phyloP scores from a whole-genome alignment of 2,329 filamentous ascomycete genomes.

The Trichoderma brevicompactum region DNA sequence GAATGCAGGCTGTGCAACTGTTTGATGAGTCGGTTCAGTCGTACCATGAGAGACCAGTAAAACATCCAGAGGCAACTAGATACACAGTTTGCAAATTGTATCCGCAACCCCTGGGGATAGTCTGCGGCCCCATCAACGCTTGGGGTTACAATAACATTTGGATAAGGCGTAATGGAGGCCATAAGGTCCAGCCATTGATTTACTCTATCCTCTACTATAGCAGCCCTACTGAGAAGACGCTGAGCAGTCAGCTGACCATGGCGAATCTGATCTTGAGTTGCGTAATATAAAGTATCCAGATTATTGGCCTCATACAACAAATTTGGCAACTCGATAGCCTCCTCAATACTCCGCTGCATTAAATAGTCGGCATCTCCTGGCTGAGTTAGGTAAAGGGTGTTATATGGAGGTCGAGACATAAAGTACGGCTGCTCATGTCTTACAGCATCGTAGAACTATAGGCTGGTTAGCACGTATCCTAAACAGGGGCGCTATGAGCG shows the following conservation, averaged over 20 bases:
- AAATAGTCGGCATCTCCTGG: not conserved
- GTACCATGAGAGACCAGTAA: not conserved
- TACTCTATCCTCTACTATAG: too few species aligned
- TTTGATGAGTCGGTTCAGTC: not conserved
- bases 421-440: not conserved
- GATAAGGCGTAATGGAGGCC: too few species aligned
- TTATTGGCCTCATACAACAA: too few species aligned
- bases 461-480: not conserved
- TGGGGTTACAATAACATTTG: too few species aligned
- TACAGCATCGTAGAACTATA: not conserved
- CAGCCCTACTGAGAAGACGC: too few species aligned
- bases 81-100: not conserved
- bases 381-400: not conserved
- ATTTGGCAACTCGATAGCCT: not conserved
- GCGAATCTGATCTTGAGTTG: too few species aligned
- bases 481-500: too few species aligned
- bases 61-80: not conserved
- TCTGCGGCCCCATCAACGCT: not conserved
- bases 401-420: not conserved
- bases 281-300: too few species aligned
- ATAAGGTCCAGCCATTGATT: too few species aligned
- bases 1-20: not conserved
- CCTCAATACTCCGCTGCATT: not conserved
- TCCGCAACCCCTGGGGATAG: not conserved
- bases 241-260: too few species aligned